Evolutionary conservation across 1,139 yeast genomes (phyloP).

Genomic region (Protomyces macrosporus): DNA sequence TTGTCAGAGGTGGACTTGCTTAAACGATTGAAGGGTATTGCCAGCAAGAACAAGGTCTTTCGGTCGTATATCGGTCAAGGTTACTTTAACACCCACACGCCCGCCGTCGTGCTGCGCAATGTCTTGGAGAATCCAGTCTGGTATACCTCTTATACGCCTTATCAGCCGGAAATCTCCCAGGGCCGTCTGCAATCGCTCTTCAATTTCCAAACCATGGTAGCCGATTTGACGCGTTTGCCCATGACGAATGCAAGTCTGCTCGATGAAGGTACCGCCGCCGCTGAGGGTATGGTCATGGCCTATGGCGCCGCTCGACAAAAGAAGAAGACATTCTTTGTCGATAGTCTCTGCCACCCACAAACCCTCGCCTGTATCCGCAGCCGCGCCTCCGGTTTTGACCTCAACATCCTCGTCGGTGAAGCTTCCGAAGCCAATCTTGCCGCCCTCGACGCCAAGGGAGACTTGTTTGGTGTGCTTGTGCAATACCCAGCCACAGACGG

Average conservation of each 20-base stretch:
- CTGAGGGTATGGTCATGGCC: conserved; percentile 89
- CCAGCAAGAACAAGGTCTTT: conserved; percentile 64
- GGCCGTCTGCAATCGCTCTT: conserved; percentile 86
- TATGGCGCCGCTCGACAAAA: conserved; percentile 48
- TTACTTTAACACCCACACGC: conserved; percentile 81
- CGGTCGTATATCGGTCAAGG: conserved; percentile 88
- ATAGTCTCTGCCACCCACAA: conserved; percentile 73
- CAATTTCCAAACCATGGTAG: conserved; percentile 82
- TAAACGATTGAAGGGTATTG: conserved; percentile 59
- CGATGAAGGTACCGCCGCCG: conserved; percentile 98
- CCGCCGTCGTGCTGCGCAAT: conserved; percentile 90
- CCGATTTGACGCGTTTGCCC: conserved; percentile 86
- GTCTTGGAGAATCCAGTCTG: conserved; percentile 90
- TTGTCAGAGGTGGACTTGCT: conserved; percentile 77
- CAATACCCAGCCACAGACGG: conserved; percentile 94
- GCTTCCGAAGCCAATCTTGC: conserved; percentile 45
- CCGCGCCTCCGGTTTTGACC: conserved; percentile 69
- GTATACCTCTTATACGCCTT: conserved; percentile 98
- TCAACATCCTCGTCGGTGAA: conserved; percentile 61
- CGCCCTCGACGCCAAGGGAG: conserved; percentile 40
- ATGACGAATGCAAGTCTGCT: conserved; percentile 89
- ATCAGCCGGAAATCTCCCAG: conserved; percentile 96
- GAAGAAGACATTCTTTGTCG: conserved; percentile 63
- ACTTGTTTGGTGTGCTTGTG: conserved; percentile 71
- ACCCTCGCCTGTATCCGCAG: conserved; percentile 72